Base-by-base conservation (phyloP, 768 basidiomycete genomes). In the Rhizopogon vinicolor region DNA sequence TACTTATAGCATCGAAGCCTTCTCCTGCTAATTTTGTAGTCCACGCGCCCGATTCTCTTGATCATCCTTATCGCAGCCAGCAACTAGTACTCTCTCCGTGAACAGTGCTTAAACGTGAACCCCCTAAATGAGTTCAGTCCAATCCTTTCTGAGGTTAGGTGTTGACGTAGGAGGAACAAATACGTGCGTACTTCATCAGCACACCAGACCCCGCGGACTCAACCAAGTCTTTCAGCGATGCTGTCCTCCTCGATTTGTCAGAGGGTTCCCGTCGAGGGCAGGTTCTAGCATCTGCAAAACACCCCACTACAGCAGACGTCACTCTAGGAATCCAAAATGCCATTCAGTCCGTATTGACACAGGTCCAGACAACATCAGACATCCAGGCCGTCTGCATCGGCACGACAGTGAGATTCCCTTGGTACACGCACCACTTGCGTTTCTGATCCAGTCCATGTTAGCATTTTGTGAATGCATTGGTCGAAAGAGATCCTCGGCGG, bases 401-500 rank as follows among this genome's bases (percentile, higher is more conserved):
- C 35, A 86, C 85, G 0, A 86, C 85, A 0, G 82, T 81, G 49
- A 46, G 71, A 49, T 53, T 28, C 31, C 4, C 22, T 14, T 19
- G 16, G 13, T 19, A n/a, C 39, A 44, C 7, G 22, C 19, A 37
- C 9, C 8, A 33, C 31, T 25, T 49, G 25, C 37, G 31, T 49
- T 33, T 28, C 44, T 52, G 51, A 52, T 43, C 67, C 58, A 58
- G 63, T 60, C 62, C 25, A 39, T 28, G 6, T 13, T 19, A 77
- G 72, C 78, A 80, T 62, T 83, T 83, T 55, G 73, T 83, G 25
- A 83, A 87, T 58, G 82, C 83, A 1, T 77, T 87, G 2, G 73
- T 87, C 16, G 83, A 86, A 68, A 65, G 76, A 25, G 79, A 86
- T 63, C 67, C 76, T 5, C 58, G 74, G 3, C 73, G 79, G n/a